Base-by-base conservation (phyloP, 176 grass and related monocot species). In the Avena eriantha region DNA sequence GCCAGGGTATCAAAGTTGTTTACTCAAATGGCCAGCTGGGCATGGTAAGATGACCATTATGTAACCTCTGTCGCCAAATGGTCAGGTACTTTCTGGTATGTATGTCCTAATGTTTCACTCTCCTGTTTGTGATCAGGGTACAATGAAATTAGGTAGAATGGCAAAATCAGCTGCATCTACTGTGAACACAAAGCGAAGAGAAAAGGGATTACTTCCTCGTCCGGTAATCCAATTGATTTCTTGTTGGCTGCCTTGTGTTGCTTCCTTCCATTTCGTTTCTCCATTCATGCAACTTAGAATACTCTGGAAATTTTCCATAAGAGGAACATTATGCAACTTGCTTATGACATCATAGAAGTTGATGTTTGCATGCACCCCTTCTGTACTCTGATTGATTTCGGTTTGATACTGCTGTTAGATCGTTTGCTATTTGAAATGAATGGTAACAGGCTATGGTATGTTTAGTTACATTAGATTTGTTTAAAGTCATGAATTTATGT, bases 121-220 rank as follows among this genome's bases (percentile, higher is more conserved):
- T 8, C 16, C 50, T 26, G 59, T 91, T 70, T 50, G 29, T 47
- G 59, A 48, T 58, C 85, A 98, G 97, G 94, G 97, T 82, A 94
- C 94, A 12, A 94, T 96, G 94, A 98, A 96, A 91, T 80, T 98
- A 77, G 77, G 89, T 75, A 96, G 97, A 60, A 93, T 99, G 90
- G 90, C 97, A 84, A 99, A 93, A 75, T 93, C 94, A 83, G 83
- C 96, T 86, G 94, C 92, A 85, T 87, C 85, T 49, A 86, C 73
- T 75, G 92, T 93, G 85, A 98, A 98, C 86, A 89, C 89, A 59
- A 98, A 83, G 82, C 87, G 97, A 72, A 96, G 85, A 94, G 92
- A 89, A 43, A 99, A 99, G 82, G 97, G 97, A 79, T 81, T 96
- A 64, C 97, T 99, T 78, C 97, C 97, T 84, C 94, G 90, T 82